phyloP scores from a whole-genome alignment of 2,329 filamentous ascomycete genomes.

The Fusarium sulawesiense region DNA sequence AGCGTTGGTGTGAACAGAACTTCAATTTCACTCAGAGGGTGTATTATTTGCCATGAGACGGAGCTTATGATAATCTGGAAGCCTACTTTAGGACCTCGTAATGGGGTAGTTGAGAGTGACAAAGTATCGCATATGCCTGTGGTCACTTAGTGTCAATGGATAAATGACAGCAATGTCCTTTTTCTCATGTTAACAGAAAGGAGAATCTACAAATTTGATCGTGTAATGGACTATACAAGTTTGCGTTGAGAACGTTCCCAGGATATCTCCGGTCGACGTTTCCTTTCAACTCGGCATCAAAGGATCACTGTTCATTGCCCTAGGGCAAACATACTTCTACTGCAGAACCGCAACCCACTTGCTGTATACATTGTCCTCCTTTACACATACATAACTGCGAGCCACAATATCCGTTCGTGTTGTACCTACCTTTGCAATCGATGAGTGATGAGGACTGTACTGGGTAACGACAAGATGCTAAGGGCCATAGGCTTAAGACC shows the following conservation, averaged over 20 bases:
- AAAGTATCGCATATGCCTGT: constrained; percentile 11
- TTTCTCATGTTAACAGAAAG: constrained; percentile 34
- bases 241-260: constrained; percentile 34
- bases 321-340: constrained; percentile 29
- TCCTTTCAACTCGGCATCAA: constrained; percentile 35
- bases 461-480: constrained; percentile 14
- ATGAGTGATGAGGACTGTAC: constrained; percentile 5
- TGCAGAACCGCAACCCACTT: constrained; percentile 31
- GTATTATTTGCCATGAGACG: neutral
- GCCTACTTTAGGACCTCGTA: constrained; percentile 10
- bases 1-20: constrained; percentile 36
- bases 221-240: constrained; percentile 13
- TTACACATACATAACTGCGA: constrained; percentile 15
- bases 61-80: neutral
- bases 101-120: constrained; percentile 9
- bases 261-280: constrained; percentile 20
- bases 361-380: constrained; percentile 32
- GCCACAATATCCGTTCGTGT: constrained; percentile 30
- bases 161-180: neutral
- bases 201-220: constrained; percentile 38
- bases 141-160: no score
- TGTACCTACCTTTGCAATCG: constrained; percentile 7
- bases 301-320: constrained; percentile 36
- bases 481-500: constrained; percentile 31
- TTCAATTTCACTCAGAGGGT: constrained; percentile 16